phyloP scores from a whole-genome alignment of 108 stramenopile genomes.

The Chaetoceros muelleri region DNA sequence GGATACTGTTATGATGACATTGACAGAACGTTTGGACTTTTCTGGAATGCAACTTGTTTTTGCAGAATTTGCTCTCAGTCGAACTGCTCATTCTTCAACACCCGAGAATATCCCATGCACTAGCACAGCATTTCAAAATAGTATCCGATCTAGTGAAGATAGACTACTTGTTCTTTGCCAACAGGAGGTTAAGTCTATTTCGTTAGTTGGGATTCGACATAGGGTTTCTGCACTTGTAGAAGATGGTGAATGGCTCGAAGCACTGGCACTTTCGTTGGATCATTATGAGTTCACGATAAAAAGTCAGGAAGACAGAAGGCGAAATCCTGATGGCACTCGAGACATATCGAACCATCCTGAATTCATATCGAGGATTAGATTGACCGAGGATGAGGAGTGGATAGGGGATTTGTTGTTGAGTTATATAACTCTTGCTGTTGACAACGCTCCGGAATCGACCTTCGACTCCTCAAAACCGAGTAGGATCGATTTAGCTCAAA shows the following conservation, averaged over 20 bases:
- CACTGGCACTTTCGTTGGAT: constrained; percentile 77
- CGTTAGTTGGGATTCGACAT: constrained; percentile 43
- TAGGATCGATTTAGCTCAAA: constrained; percentile 56
- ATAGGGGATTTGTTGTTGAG: constrained; percentile 75
- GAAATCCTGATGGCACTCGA: constrained; percentile 17
- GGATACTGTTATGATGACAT: constrained; percentile 83
- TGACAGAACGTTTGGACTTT: constrained; percentile 77
- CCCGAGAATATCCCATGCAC: constrained; percentile 13
- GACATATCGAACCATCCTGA: constrained; percentile 32
- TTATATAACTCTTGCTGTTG: constrained; percentile 79
- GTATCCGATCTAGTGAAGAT: constrained; percentile 58
- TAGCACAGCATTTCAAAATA: constrained; percentile 79
- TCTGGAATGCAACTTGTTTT: constrained; percentile 63
- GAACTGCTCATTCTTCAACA: constrained; percentile 12
- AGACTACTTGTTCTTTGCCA: constrained; percentile 60
- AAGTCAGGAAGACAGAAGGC: constrained; percentile 57
- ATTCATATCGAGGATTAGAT: constrained; percentile 2
- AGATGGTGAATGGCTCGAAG: constrained; percentile 93
- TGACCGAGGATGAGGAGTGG: constrained; percentile 75
- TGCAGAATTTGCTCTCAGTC: constrained; percentile 69
- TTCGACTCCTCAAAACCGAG: constrained; percentile 11
- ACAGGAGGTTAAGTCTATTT: constrained; percentile 55
- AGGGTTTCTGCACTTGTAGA: constrained; percentile 67
- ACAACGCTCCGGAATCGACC: constrained; percentile 72
- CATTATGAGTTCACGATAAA: constrained; percentile 70